These are phyloP conservation scores for Gloeopeniophorella convolvens DNA, from an alignment of 768 basidiomycete species.

Conservation along the genomic window DNA sequence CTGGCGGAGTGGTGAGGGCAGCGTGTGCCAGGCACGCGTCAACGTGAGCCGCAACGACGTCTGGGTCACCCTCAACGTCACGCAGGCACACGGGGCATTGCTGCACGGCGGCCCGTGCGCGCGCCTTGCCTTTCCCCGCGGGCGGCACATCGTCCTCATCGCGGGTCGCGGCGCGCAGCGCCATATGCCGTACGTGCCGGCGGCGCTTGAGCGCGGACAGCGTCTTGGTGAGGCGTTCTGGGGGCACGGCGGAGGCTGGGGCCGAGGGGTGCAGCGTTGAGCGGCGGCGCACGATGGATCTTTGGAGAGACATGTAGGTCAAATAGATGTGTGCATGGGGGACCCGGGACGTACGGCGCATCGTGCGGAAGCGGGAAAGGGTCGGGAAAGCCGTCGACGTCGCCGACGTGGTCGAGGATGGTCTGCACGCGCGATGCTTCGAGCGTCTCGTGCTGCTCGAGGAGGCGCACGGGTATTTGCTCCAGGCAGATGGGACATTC, in stretches of 20 bases:
- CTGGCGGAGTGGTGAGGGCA: slow-evolving; percentile 22
- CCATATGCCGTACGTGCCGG: slow-evolving; percentile 61
- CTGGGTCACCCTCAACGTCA: slow-evolving; percentile 55
- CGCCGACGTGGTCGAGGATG: slow-evolving; percentile 58
- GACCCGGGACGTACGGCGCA: slow-evolving; percentile 41
- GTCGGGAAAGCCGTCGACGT: slow-evolving; percentile 45
- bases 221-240: slow-evolving; percentile 39
- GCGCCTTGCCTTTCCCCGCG: slow-evolving; percentile 20
- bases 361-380: slow-evolving; percentile 38
- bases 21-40: slow-evolving; percentile 69
- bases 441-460: slow-evolving; percentile 54
- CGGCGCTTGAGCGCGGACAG: slow-evolving; percentile 60
- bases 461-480: slow-evolving; percentile 63
- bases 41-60: slow-evolving; percentile 75
- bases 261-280: slow-evolving; percentile 35
- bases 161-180: slow-evolving; percentile 58
- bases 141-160: slow-evolving; percentile 40
- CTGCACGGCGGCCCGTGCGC: slow-evolving; percentile 22
- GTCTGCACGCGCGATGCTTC: slow-evolving; percentile 65
- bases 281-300: slow-evolving; percentile 31
- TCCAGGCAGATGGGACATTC: slow-evolving; percentile 73
- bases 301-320: slow-evolving; percentile 31
- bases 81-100: slow-evolving; percentile 67
- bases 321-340: slow-evolving; percentile 24
- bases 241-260: slow-evolving; percentile 23